Conservation (phyloP, 306 rosid species). For the Oxytropis ochrocephala region DNA sequence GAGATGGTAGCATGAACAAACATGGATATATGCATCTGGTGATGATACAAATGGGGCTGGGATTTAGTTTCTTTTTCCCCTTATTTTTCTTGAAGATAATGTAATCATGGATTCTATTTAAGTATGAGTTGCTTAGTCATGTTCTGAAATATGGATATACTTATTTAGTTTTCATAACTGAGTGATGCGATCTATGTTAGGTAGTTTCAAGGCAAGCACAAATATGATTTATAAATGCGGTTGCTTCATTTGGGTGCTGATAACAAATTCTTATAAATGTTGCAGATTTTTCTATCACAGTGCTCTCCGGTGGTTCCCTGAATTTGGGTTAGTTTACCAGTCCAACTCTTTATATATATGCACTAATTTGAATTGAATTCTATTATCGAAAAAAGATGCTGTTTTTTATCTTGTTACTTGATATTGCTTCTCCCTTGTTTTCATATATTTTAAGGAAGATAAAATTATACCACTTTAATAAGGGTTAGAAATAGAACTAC, state of each 20-base stretch:
- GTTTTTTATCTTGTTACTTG: not conserved
- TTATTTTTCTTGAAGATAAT: not conserved
- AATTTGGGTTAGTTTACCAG: conserved; percentile 59
- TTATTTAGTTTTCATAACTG: conserved; percentile 6
- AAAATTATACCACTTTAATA: not conserved
- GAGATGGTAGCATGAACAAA: not conserved
- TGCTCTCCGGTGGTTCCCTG: conserved; percentile 89
- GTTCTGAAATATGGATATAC: conserved; percentile 1
- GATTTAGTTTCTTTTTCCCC: not conserved
- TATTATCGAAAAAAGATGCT: not conserved
- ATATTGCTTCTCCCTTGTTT: not conserved
- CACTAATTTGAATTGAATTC: no score
- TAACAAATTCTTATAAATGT: conserved; percentile 6
- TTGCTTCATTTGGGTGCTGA: conserved; percentile 15
- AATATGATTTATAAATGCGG: not conserved
- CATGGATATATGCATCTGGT: not conserved
- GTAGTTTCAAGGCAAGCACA: not conserved
- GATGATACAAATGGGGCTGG: not conserved
- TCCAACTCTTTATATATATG: conserved; percentile 14
- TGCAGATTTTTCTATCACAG: conserved; percentile 91
- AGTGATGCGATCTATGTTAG: not conserved
- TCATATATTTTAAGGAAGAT: not conserved
- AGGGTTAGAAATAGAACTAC: not conserved
- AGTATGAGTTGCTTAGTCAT: not conserved
- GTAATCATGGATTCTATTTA: not conserved